Base-by-base conservation (phyloP, 345 rosid species). In the Gossypium herbaceum region DNA sequence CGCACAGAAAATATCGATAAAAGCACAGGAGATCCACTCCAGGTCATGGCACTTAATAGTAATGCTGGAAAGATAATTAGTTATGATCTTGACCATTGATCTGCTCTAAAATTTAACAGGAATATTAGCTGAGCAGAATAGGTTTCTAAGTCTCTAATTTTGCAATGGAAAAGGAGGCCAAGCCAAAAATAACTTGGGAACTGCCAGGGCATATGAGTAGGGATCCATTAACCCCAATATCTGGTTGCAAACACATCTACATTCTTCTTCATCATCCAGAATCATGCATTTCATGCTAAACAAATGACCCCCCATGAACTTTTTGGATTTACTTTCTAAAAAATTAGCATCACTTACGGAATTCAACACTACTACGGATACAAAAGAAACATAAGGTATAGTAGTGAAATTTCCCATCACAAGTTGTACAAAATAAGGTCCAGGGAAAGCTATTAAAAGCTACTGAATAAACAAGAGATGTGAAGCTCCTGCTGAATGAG, bases 401-500 rank as follows among this genome's bases (percentile, higher is more conserved):
- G 12, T 24, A 24, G 51, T 45, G 25, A 50, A 67, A 20, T 5
- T 44, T 66, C 22, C 45, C 13, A 48, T 44, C 51, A 51, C 27
- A 12, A 20, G 27, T 57, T 22, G 57, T 44, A 39, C 3, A 15
- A 62, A 47, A 24, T 2, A 29, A 65, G 44, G 39, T 43, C 25
- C 55, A 50, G 22, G 13, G 29, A 19, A 5, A 67, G 7, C 4
- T 25, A 79, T 12, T 66, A 9, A 44, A 44, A 78, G 63, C 78
- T 59, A 87, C 59, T 85, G 80, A 74, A 76, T 83, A 76, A 78
- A 85, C 79, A 85, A 73, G 65, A 79, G 83, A 67, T 78, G 79
- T 0, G 86, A 75, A 78, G 79, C 50, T n/a, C 45, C 61, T 2
- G 86, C 79, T 0, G 73, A 78, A 12, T 78, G 79, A 65, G 79